Percentiles rank a stretch among this genome's conserved stretches.
Evolutionary conservation across 345 rosid species (phyloP).

Genomic region (Theobroma cacao): DNA sequence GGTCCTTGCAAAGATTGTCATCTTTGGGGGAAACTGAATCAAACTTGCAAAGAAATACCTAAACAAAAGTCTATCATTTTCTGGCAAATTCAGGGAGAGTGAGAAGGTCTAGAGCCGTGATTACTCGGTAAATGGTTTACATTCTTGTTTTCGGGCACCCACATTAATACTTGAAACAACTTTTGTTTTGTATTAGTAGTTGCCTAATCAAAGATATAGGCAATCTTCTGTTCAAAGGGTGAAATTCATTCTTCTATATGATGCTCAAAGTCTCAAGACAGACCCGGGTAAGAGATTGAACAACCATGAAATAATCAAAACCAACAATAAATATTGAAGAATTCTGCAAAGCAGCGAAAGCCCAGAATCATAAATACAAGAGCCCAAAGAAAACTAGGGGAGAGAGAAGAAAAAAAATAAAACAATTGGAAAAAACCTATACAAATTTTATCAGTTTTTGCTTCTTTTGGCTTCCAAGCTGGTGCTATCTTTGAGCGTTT

Average conservation of each 20-base stretch:
- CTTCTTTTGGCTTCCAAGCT: constrained; percentile 59
- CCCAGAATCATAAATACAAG: background rate
- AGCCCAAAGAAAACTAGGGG: background rate
- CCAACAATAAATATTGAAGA: constrained; percentile 14
- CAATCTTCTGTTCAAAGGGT: no score
- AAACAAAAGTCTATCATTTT: no score
- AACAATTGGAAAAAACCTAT: constrained; percentile 33
- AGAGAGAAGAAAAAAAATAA: constrained; percentile 3
- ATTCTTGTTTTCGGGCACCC: no score
- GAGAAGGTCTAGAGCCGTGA: no score
- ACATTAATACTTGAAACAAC: no score
- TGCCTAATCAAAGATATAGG: no score
- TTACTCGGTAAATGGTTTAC: no score
- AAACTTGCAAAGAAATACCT: no score
- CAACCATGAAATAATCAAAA: background rate
- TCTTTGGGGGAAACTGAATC: no score
- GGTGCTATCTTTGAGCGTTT: constrained; percentile 81
- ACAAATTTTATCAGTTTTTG: constrained; percentile 31
- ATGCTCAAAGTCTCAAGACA: background rate
- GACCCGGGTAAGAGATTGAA: background rate
- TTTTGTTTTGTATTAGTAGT: no score
- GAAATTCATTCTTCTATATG: background rate
- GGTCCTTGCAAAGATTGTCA: no score
- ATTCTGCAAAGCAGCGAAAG: background rate
- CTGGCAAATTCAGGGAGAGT: no score